phyloP scores from a whole-genome alignment of 495 filamentous ascomycete genomes.

The Tirmania nivea region DNA sequence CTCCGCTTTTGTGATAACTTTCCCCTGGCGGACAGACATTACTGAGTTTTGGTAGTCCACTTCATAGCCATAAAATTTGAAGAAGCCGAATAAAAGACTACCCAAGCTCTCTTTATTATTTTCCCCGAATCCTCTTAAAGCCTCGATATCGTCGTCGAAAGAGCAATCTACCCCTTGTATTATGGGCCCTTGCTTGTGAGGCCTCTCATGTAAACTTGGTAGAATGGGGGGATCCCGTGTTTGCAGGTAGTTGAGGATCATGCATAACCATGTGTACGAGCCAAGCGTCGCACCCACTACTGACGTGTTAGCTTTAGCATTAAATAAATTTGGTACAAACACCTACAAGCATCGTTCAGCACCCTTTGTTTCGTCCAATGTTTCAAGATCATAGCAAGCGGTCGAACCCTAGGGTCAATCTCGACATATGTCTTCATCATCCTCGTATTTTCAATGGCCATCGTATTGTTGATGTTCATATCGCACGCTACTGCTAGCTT shows the following conservation, averaged over 20 bases:
- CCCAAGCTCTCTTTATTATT: slow-evolving; percentile 68
- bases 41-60: slow-evolving; percentile 69
- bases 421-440: slow-evolving; percentile 97
- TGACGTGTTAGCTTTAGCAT: slow-evolving; percentile 24
- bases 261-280: slow-evolving; percentile 99
- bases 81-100: slow-evolving; percentile 75
- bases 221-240: slow-evolving; percentile 70
- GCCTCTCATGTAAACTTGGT: slow-evolving; percentile 61
- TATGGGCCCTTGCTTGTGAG: slow-evolving; percentile 36
- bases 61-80: slow-evolving; percentile 82
- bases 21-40: slow-evolving; percentile 71
- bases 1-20: slow-evolving; percentile 56
- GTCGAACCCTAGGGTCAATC: slow-evolving; percentile 75
- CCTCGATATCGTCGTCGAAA: slow-evolving; percentile 68
- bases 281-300: slow-evolving; percentile 78
- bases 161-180: slow-evolving; percentile 41
- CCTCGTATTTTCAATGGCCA: slow-evolving; percentile 84
- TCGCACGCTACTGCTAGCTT: slow-evolving; percentile 80
- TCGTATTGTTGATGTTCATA: slow-evolving; percentile 95
- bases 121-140: slow-evolving; percentile 47
- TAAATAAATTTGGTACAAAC: background rate
- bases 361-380: slow-evolving; percentile 86
- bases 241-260: slow-evolving; percentile 93
- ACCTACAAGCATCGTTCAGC: slow-evolving; percentile 83
- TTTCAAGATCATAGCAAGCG: slow-evolving; percentile 86